Evolutionary conservation across 768 basidiomycete species (phyloP), one percentile per base, ranked within the genome.

Genomic region (Phanerochaete sordida): DNA sequence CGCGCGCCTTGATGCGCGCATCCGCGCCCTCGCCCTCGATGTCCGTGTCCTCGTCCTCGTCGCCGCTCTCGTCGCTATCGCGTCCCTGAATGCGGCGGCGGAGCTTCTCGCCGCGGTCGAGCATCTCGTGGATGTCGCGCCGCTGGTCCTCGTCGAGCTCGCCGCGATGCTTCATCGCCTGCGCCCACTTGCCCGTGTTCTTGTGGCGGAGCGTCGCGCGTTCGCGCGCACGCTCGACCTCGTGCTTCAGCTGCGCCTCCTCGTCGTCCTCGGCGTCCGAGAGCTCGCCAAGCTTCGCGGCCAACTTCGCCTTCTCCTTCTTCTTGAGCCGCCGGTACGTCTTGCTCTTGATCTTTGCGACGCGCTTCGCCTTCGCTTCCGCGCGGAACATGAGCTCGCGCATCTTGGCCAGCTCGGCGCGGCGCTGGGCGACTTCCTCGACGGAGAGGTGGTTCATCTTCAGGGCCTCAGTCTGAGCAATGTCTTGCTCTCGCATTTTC

Each of bases 291-390:
- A 66, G 71, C 70, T 72, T 77, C 26, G 69, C 73, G 5, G 71
- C 76, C 16, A 87, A 74, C 62, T 84, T 85, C 59, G 87, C 90
- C 48, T 82, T 81, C 68, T 89, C 84, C 69, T 90, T 94, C 71
- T 91, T 82, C 68, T 86, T 87, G 49, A 98, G 79, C 64, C 89
- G 88, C 28, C 95, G 81, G 70, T 94, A 98, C 1, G 92, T 85
- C 75, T 94, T 96, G 72, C 90, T 93, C 78, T 98, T 98, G 75
- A 99, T 99, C 76, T 95, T 98, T 23, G 88, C 84, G 19, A 96
- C 79, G 19, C 95, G 85, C 69, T 90, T 90, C 19, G 94, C 91
- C 71, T 96, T 95, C 35, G 84, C 77, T 66, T 98, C 96, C 0
- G 93, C 93, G 4, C 95, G 86, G 76, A 96, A 97, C 78, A 94